These are phyloP conservation scores for Tetragonia tetragonoides DNA, from an alignment of 148 eudicot species.

Conservation along the genomic window DNA sequence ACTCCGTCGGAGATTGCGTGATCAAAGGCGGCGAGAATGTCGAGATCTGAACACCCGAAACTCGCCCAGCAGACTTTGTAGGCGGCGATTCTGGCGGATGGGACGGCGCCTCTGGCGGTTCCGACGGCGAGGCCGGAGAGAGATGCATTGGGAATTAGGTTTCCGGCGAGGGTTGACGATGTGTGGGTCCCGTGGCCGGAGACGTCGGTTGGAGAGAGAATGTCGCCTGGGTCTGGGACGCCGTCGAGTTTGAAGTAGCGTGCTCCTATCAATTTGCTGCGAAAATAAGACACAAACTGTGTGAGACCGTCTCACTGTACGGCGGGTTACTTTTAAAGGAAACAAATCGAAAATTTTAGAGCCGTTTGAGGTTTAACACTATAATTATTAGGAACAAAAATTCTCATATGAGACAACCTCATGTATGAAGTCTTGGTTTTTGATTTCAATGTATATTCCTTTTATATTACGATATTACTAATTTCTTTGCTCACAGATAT, in stretches of 20 bases:
- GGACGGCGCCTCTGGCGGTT: slow-evolving; percentile 66
- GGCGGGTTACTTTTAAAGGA: no score
- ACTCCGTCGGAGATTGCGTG: slow-evolving; percentile 70
- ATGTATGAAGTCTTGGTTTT: no score
- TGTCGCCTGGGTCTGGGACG: slow-evolving; percentile 52
- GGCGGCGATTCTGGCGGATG: slow-evolving; percentile 55
- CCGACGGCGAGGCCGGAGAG: slow-evolving; percentile 59
- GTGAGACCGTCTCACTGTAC: no score
- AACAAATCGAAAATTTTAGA: no score
- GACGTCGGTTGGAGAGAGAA: slow-evolving; percentile 10
- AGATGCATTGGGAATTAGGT: slow-evolving; percentile 39
- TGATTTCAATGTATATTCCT: no score
- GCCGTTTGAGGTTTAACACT: no score
- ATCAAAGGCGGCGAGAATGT: slow-evolving; percentile 67
- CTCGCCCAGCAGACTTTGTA: slow-evolving; percentile 70
- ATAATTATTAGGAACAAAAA: no score
- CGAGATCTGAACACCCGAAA: slow-evolving; percentile 60
- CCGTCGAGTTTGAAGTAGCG: slow-evolving; percentile 69
- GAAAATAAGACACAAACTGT: no score
- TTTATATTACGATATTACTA: no score
- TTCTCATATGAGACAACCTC: no score
- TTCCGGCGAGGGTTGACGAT: slow-evolving; percentile 63
- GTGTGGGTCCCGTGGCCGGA: slow-evolving; percentile 79
- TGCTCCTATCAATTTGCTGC: slow-evolving; percentile 86
- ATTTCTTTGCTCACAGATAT: no score